These are phyloP conservation scores for Metschnikowia cubensis DNA, from an alignment of 805 yeast genomes.

Conservation along the genomic window DNA sequence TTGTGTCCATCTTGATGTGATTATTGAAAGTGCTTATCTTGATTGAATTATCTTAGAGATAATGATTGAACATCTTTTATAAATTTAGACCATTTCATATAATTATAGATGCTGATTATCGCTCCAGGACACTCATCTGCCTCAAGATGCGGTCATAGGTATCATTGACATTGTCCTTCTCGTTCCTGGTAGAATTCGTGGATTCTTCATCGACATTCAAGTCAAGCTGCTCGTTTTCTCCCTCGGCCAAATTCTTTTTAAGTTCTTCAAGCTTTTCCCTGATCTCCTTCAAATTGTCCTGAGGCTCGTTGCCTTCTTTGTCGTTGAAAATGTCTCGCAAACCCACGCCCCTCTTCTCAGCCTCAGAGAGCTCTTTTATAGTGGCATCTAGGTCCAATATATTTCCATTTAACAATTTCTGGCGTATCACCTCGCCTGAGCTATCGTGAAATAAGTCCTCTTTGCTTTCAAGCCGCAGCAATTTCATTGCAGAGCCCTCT, in stretches of 20 bases:
- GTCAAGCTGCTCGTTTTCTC: constrained; percentile 1
- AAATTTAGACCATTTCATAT: too few species aligned
- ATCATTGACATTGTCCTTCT: neutral
- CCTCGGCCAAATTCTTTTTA: constrained; percentile 2
- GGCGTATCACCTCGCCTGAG: constrained; percentile 39
- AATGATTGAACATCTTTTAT: too few species aligned
- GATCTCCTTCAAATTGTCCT: constrained; percentile 6
- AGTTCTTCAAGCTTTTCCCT: constrained; percentile 10
- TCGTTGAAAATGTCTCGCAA: constrained; percentile 22
- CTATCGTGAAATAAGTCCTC: constrained; percentile 11
- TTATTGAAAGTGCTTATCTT: too few species aligned
- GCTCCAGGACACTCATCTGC: constrained; percentile 3
- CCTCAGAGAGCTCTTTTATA: constrained; percentile 27
- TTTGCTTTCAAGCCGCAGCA: constrained; percentile 22
- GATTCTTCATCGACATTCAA: neutral
- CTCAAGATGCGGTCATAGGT: constrained; percentile 1
- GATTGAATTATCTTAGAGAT: too few species aligned
- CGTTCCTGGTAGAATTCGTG: neutral
- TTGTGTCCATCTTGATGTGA: too few species aligned
- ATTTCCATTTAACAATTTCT: constrained; percentile 27
- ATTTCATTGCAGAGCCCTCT: constrained; percentile 41
- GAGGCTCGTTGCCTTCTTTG: neutral
- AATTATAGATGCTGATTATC: neutral
- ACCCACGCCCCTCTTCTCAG: constrained; percentile 31
- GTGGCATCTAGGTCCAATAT: constrained; percentile 33